Conservation (phyloP, 495 filamentous ascomycete genomes). For the Chaetomium cochliodes region DNA sequence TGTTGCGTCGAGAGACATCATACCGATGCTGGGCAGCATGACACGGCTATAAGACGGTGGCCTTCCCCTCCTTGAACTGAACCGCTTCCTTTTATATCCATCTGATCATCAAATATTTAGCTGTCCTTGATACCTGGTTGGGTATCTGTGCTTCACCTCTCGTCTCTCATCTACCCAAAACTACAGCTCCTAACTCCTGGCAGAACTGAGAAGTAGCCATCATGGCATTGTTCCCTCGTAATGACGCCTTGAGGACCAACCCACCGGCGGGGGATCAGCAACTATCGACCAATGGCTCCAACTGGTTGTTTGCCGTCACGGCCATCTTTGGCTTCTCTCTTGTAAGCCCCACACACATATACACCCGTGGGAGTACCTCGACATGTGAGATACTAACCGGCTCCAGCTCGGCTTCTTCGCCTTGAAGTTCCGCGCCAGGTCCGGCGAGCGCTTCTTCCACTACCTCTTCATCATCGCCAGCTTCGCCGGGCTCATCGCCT, state of each 20-base stretch:
- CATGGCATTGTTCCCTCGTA: conserved; percentile 32
- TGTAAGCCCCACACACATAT: conserved; percentile 23
- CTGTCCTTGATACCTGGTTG: background rate
- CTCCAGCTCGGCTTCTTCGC: conserved; percentile 37
- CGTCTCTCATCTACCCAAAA: background rate
- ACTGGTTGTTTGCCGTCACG: conserved; percentile 50
- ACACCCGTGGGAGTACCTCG: background rate
- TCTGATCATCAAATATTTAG: background rate
- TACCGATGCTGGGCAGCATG: background rate
- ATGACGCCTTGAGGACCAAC: conserved; percentile 48
- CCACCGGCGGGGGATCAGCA: conserved; percentile 41
- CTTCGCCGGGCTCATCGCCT: conserved; percentile 47
- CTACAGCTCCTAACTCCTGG: background rate
- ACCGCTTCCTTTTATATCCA: background rate
- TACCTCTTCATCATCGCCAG: conserved; percentile 52
- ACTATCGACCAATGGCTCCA: conserved; percentile 45
- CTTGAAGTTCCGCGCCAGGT: conserved; percentile 41
- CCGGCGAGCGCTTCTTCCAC: conserved; percentile 54
- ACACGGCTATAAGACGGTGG: conserved; percentile 15
- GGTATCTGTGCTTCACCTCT: background rate
- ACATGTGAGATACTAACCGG: background rate
- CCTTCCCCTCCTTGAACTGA: background rate
- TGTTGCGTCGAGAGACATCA: conserved; percentile 10
- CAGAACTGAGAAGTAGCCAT: background rate
- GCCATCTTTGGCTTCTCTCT: conserved; percentile 46